Base-by-base conservation (phyloP, 1,284 basidiomycete genomes). In the Ganoderma boninense region DNA sequence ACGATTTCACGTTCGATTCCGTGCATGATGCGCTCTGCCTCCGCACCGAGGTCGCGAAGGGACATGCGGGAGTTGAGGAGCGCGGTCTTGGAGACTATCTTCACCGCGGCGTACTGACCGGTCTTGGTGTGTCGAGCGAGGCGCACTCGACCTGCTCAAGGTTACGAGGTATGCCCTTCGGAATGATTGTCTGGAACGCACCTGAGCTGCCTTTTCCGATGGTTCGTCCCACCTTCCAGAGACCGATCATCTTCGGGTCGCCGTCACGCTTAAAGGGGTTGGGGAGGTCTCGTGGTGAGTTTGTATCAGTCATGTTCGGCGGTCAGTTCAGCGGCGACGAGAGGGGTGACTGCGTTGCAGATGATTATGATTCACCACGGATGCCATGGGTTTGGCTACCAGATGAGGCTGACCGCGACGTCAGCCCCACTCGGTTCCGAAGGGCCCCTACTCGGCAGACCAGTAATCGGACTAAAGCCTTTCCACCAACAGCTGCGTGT, bases 1-100 rank as follows among this genome's bases (percentile, higher is more conserved):
- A 99, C 96, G 71, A 99, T 99, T 83, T 99, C 98, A 73, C 97
- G 90, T 82, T 99, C 97, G 74, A 99, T 93, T 60, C 93, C 92
- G 61, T 95, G 88, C 71, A 94, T 87, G 71, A 87, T 88, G 71
- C 87, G 89, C 72, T 90, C 90, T 8, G 88, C 85, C 71, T 90
- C 89, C 75, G 90, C 91, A 32, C 86, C 88, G 16, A 93, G 88
- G 73, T 91, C 89, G 72, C 89, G 87, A 75, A 95, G 84, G 67
- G 93, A 93, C 80, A 92, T 87, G 29, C 90, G 86, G 64, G 94
- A 93, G 66, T 86, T 86, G 64, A 95, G 82, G 72, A 92, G 84
- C 72, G 87, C 80, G 38, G 89, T 90, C 82, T 97, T 97, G 46
- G 96, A 95, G 42, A 99, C 93, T 75, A 99, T 99, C 85, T 99